Base-by-base conservation (phyloP, 1,284 basidiomycete species). In the Singerocomus inundabilis region DNA sequence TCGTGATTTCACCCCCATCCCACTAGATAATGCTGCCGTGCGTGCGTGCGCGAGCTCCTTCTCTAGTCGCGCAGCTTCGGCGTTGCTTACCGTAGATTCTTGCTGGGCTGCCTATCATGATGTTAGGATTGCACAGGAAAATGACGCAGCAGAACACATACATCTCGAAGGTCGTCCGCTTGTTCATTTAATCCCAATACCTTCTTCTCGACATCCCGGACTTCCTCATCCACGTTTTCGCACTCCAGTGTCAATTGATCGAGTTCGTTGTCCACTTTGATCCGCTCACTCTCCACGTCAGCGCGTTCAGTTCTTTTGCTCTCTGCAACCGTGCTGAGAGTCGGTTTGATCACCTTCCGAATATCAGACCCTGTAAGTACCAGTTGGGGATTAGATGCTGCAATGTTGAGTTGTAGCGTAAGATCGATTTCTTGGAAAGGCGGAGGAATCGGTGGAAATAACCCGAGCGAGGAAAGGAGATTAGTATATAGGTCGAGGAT, bases 181-280 rank as follows among this genome's bases (percentile, higher is more conserved):
- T 92, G 83, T 41, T 89, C 84, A 53, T 79, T 87, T 49, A 84
- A 59, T n/a, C 69, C 77, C 16, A 71, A 73, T 12, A 84, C 81
- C 59, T 87, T 83, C 68, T 85, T 85, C 63, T 88, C 84, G 21
- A 85, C 62, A 59, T 85, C 82, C 34, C 71, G 71, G 26, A 84
- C 80, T 57, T 91, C 87, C 56, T 88, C 83, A 44, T 85, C 83
- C 37, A 89, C 64, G 44, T 87, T 85, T 65, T 93, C 90, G 63
- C 85, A 86, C 54, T 90, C 84, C 50, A 84, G 70, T 3, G 83
- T 85, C 44, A 91, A 68, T 55, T 85, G 79, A 60, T 93, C 90
- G 11, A 89, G 78, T 55, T 89, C 84, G 55, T 93, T 81, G 56
- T 93, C 91, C 21, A 91, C 75, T 54, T 78, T 81, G 54, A 91